Percentiles rank a stretch among this genome's conserved stretches.
Conservation (phyloP, 306 rosid genomes). For the Gillenia trifoliata region DNA sequence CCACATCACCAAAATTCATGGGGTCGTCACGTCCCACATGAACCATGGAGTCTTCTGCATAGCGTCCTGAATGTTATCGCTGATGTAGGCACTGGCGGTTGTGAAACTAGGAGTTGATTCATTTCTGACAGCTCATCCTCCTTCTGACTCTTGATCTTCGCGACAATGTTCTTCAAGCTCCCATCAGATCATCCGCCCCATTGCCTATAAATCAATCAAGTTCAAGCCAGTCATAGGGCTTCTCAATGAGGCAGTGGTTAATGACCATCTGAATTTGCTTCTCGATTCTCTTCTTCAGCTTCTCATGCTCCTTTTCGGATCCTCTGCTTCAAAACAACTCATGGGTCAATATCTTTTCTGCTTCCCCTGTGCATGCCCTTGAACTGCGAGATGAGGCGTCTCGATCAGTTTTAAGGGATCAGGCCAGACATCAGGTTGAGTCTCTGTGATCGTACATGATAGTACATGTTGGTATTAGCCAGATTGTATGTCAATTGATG, state of each 20-base stretch:
- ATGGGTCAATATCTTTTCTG: constrained; percentile 25
- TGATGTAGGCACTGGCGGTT: no score
- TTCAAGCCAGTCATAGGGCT: constrained; percentile 8
- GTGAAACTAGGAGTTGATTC: no score
- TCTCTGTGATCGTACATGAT: constrained; percentile 40
- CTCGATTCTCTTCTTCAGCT: constrained; percentile 19
- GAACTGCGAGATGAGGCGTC: constrained; percentile 19
- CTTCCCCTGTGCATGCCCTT: constrained; percentile 26
- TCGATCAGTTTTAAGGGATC: constrained; percentile 19
- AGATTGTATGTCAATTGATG: no score
- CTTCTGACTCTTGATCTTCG: constrained; percentile 9
- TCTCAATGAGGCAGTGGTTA: constrained; percentile 15
- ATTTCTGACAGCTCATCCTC: background rate
- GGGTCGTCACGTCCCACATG: no score
- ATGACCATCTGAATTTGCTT: constrained; percentile 16
- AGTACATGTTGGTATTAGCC: no score
- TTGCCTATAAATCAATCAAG: constrained; percentile 25
- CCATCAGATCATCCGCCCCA: constrained; percentile 25
- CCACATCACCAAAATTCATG: no score
- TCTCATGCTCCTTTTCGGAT: constrained; percentile 17
- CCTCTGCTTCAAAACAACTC: constrained; percentile 23
- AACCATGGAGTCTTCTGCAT: no score
- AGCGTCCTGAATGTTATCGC: no score
- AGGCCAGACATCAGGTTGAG: constrained; percentile 49
- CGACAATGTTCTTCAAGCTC: constrained; percentile 10